Percentiles rank a stretch among this genome's conserved stretches.
Evolutionary conservation across 2,329 filamentous ascomycete genomes (phyloP).

Genomic region (Zopfia rhizophila): DNA sequence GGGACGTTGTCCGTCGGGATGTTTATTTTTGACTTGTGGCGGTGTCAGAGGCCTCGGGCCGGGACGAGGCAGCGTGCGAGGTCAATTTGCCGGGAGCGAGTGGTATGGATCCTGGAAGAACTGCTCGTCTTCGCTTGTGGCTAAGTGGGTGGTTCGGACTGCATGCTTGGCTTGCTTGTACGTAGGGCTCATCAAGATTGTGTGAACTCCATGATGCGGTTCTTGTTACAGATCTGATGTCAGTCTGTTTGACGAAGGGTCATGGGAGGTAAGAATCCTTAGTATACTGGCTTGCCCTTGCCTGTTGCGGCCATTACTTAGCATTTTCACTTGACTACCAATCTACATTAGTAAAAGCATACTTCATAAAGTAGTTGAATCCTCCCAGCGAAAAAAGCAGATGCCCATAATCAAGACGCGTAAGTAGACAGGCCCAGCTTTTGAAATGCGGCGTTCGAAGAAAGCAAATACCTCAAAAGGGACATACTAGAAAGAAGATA

Average conservation of each 20-base stretch:
- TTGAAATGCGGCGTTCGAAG: no score
- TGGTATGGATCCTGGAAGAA: constrained; percentile 11
- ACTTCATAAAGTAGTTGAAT: no score
- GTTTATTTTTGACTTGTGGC: constrained; percentile 25
- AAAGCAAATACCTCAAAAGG: no score
- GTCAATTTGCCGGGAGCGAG: constrained; percentile 19
- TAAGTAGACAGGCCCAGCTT: no score
- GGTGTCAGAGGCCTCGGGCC: constrained; percentile 17
- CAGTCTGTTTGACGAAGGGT: not conserved
- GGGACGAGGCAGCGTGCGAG: constrained; percentile 24
- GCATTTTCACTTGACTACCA: not conserved
- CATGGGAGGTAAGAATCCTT: not conserved
- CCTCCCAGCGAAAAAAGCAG: no score
- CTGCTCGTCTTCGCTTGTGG: constrained; percentile 15
- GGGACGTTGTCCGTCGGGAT: no score
- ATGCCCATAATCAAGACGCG: no score
- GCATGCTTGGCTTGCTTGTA: constrained; percentile 6
- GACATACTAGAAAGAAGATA: no score
- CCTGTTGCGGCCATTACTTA: not conserved
- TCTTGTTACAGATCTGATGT: not conserved
- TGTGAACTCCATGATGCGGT: not conserved
- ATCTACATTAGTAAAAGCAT: no score
- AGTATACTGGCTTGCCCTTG: not conserved
- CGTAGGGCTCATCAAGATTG: not conserved
- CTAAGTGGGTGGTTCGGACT: constrained; percentile 10